Evolutionary conservation across 208 protist genomes (phyloP), one percentile per base, ranked within the genome.

Genomic region (Leishmania arabica): DNA sequence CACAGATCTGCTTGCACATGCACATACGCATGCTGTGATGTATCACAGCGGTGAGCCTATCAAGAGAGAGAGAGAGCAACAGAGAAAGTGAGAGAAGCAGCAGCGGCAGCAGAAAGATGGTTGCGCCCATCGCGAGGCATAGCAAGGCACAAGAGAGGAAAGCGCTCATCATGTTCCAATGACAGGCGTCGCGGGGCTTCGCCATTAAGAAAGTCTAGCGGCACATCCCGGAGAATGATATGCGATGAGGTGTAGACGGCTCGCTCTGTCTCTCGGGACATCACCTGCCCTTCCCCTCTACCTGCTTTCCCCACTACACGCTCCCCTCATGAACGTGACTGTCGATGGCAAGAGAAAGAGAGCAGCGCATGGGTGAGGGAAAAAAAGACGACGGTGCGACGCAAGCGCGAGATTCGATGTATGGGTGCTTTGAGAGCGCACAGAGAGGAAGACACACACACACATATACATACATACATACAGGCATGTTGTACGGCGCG

Each of bases 351-450:
- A 75, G 6, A 75, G 47, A 53, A 0, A 34, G 31, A 58, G n/a
- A 53, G 69, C 45, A n/a, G 31, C 17, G 66, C 34, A 47, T 31
- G 9, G 6, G 34, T 62, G 45, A 77, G 9, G 54, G 37, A n/a
- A n/a, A 76, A 74, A 69, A 83, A 74, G 62, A 75, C 42, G 71
- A 45, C 42, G 34, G 73, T 21, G 72, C 71, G 64, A 64, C 54
- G 51, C n/a, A 73, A 49, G 27, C 17, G 56, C 56, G 7, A n/a
- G 24, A 62, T 11, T 62, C 17, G 9, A 62, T n/a, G 24, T n/a
- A n/a, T 31, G 56, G 3, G 51, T 21, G 51, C 15, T 6, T 54
- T 62, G 24, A 74, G 19, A 45, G 66, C n/a, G 21, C 37, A 3
- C 9, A 5, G 31, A 53, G 1, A 53, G 6, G 53, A 40, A 31